These are phyloP conservation scores for Xylaria sp. DNA, from an alignment of 2,329 filamentous ascomycete genomes.

Conservation along the genomic window DNA sequence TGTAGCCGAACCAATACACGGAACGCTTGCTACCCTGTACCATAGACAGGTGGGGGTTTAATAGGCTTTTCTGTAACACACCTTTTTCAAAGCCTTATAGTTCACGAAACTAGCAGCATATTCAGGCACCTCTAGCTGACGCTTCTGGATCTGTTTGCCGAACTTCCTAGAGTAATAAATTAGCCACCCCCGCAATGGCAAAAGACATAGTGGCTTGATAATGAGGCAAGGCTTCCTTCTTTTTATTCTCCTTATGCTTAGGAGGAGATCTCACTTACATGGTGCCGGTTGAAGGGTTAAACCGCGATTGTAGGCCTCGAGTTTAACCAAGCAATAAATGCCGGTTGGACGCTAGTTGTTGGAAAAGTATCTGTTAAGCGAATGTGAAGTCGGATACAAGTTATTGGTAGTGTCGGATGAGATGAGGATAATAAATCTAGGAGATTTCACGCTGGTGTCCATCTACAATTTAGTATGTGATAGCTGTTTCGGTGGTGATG, in stretches of 20 bases:
- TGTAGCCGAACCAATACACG: conserved; percentile 25
- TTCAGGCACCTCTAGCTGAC: conserved; percentile 98
- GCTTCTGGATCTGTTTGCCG: conserved; percentile 98
- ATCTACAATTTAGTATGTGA: conserved; percentile 30
- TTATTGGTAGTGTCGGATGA: conserved; percentile 32
- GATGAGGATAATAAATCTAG: conserved; percentile 21
- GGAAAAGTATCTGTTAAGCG: conserved; percentile 34
- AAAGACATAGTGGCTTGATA: conserved; percentile 5
- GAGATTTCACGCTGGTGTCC: conserved; percentile 40
- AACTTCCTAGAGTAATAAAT: conserved; percentile 82
- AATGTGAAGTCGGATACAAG: conserved; percentile 38
- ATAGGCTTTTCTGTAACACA: conserved; percentile 53
- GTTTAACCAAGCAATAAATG: background rate
- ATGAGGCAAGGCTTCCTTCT: background rate
- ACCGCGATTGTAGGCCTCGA: conserved; percentile 15
- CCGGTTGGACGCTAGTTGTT: conserved; percentile 6
- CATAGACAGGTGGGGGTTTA: background rate
- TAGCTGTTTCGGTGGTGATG: conserved; percentile 22
- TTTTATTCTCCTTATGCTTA: background rate
- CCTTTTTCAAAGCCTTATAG: conserved; percentile 99
- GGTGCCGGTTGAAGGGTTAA: conserved; percentile 35
- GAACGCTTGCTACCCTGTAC: conserved; percentile 24
- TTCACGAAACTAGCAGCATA: conserved; percentile 99
- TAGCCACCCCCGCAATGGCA: conserved; percentile 3
- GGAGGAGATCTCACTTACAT: conserved; percentile 47